Conservation (phyloP, 2,329 filamentous ascomycete species). For the Penicillium carneum region DNA sequence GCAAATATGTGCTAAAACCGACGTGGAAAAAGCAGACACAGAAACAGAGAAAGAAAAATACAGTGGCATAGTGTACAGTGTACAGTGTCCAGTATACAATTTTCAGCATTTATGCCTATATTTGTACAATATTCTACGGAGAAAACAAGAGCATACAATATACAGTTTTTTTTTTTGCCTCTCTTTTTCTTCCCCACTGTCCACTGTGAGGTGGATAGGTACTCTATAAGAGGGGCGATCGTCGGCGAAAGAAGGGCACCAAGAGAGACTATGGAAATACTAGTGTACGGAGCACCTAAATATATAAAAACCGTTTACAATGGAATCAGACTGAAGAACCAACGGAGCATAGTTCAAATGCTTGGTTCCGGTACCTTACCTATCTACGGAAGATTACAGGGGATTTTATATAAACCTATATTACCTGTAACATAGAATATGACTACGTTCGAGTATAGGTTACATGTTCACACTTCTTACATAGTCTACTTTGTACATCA, state of each 20-base stretch:
- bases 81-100: constrained; percentile 8
- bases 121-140: constrained; percentile 2
- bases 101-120: constrained; percentile 8
- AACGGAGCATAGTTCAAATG: constrained; percentile 20
- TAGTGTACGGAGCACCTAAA: neutral
- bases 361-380: constrained; percentile 11
- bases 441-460: too few species aligned
- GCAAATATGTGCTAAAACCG: neutral
- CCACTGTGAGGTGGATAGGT: constrained; percentile 27
- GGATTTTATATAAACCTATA: neutral
- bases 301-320: constrained; percentile 20
- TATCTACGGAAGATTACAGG: neutral
- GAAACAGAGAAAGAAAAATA: constrained; percentile 14
- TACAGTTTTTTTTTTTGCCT: constrained; percentile 25
- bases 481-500: neutral
- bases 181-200: constrained; percentile 28
- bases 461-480: neutral
- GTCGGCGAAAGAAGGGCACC: constrained; percentile 26
- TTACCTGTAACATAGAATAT: neutral
- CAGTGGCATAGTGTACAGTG: neutral
- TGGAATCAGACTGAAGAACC: constrained; percentile 23
- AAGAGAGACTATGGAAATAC: constrained; percentile 7
- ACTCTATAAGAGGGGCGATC: constrained; percentile 30
- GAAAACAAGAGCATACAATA: constrained; percentile 25
- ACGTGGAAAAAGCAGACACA: neutral